Evolutionary conservation across 1,284 basidiomycete genomes (phyloP), one percentile per base, ranked within the genome.

Genomic region (Apiotrichum sp.): DNA sequence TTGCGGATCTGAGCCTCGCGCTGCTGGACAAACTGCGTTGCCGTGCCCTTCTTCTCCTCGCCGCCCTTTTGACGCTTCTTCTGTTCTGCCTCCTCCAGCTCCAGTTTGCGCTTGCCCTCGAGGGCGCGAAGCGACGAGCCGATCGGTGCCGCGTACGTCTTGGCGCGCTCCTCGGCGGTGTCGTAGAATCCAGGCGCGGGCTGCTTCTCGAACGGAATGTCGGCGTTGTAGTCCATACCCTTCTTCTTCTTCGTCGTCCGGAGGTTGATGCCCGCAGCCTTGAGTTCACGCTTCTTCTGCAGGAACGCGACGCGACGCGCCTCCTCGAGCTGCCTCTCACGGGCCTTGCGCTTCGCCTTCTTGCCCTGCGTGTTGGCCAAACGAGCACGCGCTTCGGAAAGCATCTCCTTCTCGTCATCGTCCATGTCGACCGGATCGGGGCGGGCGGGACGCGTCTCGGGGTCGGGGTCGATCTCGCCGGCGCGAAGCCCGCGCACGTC

Each of bases 401-500:
- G 80, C 96, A 99, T 98, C 76, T 98, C 96, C 85, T 98, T 98
- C 77, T 98, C 96, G 72, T 92, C 96, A 76, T 99, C 96, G 75
- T 99, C 96, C 96, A 99, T 99, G 78, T 99, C 96, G 68, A 98
- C 96, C 5, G 96, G 95, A 79, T 99, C 96, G 5, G 96, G 96
- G 34, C 95, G 82, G 1, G 96, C 96, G 48, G 96, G 91, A 72
- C 97, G 95, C 10, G 95, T 96, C 77, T 99, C 96, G 1, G 96
- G 96, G 78, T 99, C 93, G 2, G 96, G 93, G 74, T 99, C 96
- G 66, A 98, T 95, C 79, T 98, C 96, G 52, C 96, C 96, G 4
- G 93, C 92, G 52, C 93, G 82, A 58, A 99, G 79, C 62, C 86
- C 83, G 56, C 95, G 82, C 41, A 95, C 85, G 49, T 96, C 93